Conservation (phyloP, 352 stramenopile genomes). For the Phytophthora idaei region DNA sequence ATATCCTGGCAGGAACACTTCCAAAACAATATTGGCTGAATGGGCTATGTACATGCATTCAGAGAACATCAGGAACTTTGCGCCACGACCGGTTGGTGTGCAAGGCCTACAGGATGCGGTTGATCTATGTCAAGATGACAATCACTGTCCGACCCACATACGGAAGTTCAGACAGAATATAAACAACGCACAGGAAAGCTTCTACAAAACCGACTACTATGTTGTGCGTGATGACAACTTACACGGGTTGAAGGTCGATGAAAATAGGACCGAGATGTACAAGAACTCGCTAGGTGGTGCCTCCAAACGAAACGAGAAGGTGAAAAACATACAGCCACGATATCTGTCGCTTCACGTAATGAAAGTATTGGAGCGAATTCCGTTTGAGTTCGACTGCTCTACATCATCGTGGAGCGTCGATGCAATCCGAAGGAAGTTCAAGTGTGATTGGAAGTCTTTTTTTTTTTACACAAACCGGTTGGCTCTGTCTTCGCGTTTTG, state of each 20-base stretch:
- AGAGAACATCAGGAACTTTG: neutral
- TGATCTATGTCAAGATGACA: neutral
- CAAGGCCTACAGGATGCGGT: neutral
- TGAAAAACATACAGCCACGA: conserved; percentile 13
- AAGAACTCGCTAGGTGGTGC: neutral
- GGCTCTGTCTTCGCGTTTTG: conserved; percentile 15
- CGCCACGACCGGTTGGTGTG: neutral
- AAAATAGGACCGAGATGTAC: neutral
- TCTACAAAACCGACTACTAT: conserved; percentile 13
- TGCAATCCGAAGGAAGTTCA: conserved; percentile 13
- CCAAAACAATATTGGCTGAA: conserved; percentile 3
- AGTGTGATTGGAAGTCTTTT: conserved; percentile 14
- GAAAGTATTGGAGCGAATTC: neutral
- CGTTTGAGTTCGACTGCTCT: conserved; percentile 6
- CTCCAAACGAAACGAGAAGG: conserved; percentile 3
- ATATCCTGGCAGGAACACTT: conserved; percentile 3
- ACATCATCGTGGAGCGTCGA: neutral
- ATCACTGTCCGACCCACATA: conserved; percentile 1
- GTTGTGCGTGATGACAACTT: conserved; percentile 11
- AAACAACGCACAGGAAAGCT: neutral
- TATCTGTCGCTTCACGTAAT: conserved; percentile 13
- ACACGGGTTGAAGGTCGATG: neutral
- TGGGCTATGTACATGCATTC: conserved; percentile 6
- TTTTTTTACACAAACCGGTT: conserved; percentile 10
- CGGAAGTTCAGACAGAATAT: neutral